phyloP scores from a whole-genome alignment of 805 yeast genomes.

The Candida rishiriensis region DNA sequence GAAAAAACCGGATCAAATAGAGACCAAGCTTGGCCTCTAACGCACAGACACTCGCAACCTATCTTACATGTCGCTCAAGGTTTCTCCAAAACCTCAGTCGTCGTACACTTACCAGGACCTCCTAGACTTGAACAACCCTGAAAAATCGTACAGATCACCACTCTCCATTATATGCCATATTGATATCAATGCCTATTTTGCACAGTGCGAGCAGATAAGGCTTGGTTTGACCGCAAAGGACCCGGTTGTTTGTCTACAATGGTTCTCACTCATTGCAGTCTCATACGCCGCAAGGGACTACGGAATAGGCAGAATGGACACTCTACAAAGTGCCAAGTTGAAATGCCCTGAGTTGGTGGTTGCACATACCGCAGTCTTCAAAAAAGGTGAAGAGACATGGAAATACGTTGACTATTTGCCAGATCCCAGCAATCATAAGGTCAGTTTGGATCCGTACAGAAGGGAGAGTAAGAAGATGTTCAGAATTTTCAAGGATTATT shows the following conservation, averaged over 20 bases:
- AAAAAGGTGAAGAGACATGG: slow-evolving; percentile 84
- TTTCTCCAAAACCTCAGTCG: slow-evolving; percentile 29
- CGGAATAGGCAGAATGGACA: slow-evolving; percentile 79
- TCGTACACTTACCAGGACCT: slow-evolving; percentile 47
- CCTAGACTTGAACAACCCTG: slow-evolving; percentile 40
- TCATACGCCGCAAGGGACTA: slow-evolving; percentile 82
- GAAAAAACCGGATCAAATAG: too few relatives aligned
- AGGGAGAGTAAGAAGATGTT: slow-evolving; percentile 80
- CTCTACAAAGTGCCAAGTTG: slow-evolving; percentile 57
- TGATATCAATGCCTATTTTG: slow-evolving; percentile 93
- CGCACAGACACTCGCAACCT: too few relatives aligned
- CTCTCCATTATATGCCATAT: slow-evolving; percentile 78
- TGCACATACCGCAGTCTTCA: slow-evolving; percentile 93
- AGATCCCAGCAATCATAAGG: slow-evolving; percentile 64
- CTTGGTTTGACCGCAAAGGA: slow-evolving; percentile 58
- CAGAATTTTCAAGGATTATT: slow-evolving; percentile 53
- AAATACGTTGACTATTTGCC: slow-evolving; percentile 61
- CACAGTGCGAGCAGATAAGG: slow-evolving; percentile 86
- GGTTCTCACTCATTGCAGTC: slow-evolving; percentile 88
- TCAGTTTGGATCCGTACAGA: slow-evolving; percentile 86
- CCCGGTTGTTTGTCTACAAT: slow-evolving; percentile 93
- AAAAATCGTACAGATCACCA: slow-evolving; percentile 55
- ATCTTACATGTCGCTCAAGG: slow-evolving; percentile 1
- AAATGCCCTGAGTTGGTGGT: slow-evolving; percentile 74
- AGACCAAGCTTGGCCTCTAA: too few relatives aligned